Base-by-base conservation (phyloP, 371 early-diverging fungal species). In the Coemansia sp. region DNA sequence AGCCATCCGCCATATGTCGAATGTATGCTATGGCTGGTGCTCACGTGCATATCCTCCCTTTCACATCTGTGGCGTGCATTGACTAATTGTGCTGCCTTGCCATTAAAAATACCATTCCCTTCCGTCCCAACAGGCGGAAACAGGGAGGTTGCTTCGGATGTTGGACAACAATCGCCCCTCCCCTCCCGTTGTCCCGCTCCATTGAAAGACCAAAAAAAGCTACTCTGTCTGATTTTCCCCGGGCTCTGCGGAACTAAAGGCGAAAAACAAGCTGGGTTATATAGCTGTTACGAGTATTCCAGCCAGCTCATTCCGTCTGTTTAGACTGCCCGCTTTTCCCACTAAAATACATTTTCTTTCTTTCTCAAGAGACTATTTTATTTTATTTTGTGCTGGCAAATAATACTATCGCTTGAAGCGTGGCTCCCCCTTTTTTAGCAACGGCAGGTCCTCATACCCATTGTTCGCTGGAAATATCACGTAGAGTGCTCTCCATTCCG, bases 71-170 rank as follows among this genome's bases (percentile, higher is more conserved):
- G 42, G 42, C 42, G 42, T 42, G 14, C 42, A 42, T n/a, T 42
- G n/a, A n/a, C n/a, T n/a, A 42, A 42, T 42, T 42, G 42, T 42
- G 24, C 24, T 24, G 24, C 24, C 24, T 24, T 14, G 12, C 42
- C 42, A 42, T 42, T 42, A 42, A 42, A 42, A 42, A n/a, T n/a
- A 42, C 14, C n/a, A n/a, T 6, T n/a, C n/a, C 42, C 42, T 10
- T 10, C 14, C 6, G 12, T 42, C n/a, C 42, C 42, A 10, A 5
- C 42, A 42, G 12, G 14, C n/a, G 42, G 14, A 42, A n/a, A 7
- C 42, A 42, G 42, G 42, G 42, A 42, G 14, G n/a, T 42, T 42
- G 42, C 42, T 42, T 42, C 42, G 42, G 42, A 42, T 42, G 42
- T 42, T 42, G 42, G 14, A 42, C 42, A 42, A 42, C 5, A n/a